Conservation (phyloP, 169 alveolate species). For the Plasmodium coatneyi region DNA sequence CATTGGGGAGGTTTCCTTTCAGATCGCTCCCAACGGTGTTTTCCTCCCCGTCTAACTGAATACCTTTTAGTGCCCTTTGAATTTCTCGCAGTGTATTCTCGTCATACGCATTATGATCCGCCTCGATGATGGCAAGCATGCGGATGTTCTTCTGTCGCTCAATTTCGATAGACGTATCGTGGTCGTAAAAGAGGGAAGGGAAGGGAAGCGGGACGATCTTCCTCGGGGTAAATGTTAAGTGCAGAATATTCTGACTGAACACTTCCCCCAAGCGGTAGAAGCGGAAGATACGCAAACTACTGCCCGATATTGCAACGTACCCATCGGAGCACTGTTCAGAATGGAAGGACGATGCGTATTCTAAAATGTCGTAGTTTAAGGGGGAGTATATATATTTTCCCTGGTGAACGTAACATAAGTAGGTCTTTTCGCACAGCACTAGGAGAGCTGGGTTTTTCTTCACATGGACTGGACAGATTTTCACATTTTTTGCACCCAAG, state of each 20-base stretch:
- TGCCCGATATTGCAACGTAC: slow-evolving; percentile 93
- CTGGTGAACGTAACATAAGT: slow-evolving; percentile 89
- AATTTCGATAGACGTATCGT: slow-evolving; percentile 73
- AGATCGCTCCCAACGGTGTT: background rate
- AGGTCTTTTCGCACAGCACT: slow-evolving; percentile 90
- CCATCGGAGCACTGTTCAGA: slow-evolving; percentile 91
- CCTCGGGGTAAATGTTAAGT: slow-evolving; percentile 94
- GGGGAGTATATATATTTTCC: slow-evolving; percentile 88
- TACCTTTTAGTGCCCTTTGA: slow-evolving; percentile 77
- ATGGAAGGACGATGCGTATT: slow-evolving; percentile 89
- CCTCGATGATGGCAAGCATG: slow-evolving; percentile 91
- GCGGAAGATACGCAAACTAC: slow-evolving; percentile 88
- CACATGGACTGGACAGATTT: slow-evolving; percentile 83
- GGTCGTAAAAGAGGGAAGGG: slow-evolving; percentile 81
- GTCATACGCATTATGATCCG: slow-evolving; percentile 92
- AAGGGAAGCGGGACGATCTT: slow-evolving; percentile 90
- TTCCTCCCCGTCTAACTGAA: slow-evolving; percentile 72
- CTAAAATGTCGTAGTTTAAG: slow-evolving; percentile 90
- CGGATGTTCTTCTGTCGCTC: slow-evolving; percentile 76
- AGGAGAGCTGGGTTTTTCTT: slow-evolving; percentile 82
- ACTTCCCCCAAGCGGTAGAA: slow-evolving; percentile 90
- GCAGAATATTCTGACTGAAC: slow-evolving; percentile 90
- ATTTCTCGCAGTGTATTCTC: slow-evolving; percentile 85
- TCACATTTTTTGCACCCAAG: slow-evolving; percentile 95
- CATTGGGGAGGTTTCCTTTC: background rate